Conservation (phyloP, 371 early-diverging fungal species). For the Synchytrium microbalum region DNA sequence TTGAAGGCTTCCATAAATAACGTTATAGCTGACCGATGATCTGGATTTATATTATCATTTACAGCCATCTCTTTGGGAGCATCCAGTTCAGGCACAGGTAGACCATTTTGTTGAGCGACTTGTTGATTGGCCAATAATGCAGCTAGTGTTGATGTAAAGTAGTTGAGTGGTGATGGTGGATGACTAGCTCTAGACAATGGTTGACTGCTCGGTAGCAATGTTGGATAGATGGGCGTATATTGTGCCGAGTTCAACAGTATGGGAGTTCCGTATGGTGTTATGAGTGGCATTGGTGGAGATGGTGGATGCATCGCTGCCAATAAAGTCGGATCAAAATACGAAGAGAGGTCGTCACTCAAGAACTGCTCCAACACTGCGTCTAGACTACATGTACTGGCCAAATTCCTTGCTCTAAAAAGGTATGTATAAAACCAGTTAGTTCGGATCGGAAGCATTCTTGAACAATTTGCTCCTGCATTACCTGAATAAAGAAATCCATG, state of each 20-base stretch:
- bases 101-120: not conserved
- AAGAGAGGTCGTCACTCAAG: not conserved
- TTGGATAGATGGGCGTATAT: not conserved
- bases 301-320: not conserved
- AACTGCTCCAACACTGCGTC: not conserved
- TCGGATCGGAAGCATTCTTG: too few relatives aligned
- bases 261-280: not conserved
- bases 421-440: too few relatives aligned
- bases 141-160: not conserved
- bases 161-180: not conserved
- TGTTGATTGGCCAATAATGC: not conserved
- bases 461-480: too few relatives aligned
- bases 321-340: not conserved
- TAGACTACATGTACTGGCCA: not conserved
- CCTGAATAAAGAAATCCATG: not conserved
- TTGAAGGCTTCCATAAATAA: not conserved
- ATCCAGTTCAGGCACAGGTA: not conserved
- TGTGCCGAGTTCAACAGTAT: not conserved
- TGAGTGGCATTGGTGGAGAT: not conserved
- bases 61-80: too few relatives aligned
- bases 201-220: too few relatives aligned
- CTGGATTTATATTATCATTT: too few relatives aligned
- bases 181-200: not conserved
- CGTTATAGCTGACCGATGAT: not conserved
- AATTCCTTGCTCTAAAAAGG: not conserved